Percentiles rank a stretch among this genome's conserved stretches.
Conservation (phyloP, 257 asterid genomes). For the Verbena officinalis region DNA sequence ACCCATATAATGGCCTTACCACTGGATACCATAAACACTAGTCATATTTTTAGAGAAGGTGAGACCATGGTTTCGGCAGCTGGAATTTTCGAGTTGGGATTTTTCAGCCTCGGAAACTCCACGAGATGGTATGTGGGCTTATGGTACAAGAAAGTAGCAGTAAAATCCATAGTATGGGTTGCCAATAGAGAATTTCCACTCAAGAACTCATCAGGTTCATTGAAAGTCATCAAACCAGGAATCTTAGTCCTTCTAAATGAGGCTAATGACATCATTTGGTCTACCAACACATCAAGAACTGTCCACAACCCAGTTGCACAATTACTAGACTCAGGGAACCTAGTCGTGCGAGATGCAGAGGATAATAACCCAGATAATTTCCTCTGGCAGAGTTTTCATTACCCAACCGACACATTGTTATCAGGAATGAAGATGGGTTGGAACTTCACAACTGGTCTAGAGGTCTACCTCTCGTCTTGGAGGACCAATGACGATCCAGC, state of each 20-base stretch:
- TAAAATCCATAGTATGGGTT: slow-evolving; percentile 46
- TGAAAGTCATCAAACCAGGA: slow-evolving; percentile 34
- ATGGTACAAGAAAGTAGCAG: slow-evolving; percentile 45
- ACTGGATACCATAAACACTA: slow-evolving; percentile 11
- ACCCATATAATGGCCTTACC: neutral
- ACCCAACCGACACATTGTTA: slow-evolving; percentile 46
- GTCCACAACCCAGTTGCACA: slow-evolving; percentile 36
- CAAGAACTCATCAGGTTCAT: slow-evolving; percentile 24
- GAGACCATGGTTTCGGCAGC: slow-evolving; percentile 42
- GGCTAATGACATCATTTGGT: slow-evolving; percentile 38
- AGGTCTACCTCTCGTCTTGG: neutral
- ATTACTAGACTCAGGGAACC: slow-evolving; percentile 55
- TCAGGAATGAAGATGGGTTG: slow-evolving; percentile 58
- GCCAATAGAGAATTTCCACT: slow-evolving; percentile 46
- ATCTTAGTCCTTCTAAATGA: slow-evolving; percentile 37
- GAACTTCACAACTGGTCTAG: slow-evolving; percentile 29
- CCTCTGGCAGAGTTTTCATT: slow-evolving; percentile 61
- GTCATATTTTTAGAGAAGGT: slow-evolving; percentile 34
- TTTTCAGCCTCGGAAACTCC: too few species aligned
- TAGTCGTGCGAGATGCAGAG: slow-evolving; percentile 43
- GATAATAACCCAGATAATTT: slow-evolving; percentile 30
- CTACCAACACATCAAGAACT: slow-evolving; percentile 36
- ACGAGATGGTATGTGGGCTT: slow-evolving; percentile 43
- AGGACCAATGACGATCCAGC: neutral
- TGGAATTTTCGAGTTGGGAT: slow-evolving; percentile 35